These are phyloP conservation scores for Microascus cirrosus DNA, from an alignment of 2,329 filamentous ascomycete genomes.

Conservation along the genomic window DNA sequence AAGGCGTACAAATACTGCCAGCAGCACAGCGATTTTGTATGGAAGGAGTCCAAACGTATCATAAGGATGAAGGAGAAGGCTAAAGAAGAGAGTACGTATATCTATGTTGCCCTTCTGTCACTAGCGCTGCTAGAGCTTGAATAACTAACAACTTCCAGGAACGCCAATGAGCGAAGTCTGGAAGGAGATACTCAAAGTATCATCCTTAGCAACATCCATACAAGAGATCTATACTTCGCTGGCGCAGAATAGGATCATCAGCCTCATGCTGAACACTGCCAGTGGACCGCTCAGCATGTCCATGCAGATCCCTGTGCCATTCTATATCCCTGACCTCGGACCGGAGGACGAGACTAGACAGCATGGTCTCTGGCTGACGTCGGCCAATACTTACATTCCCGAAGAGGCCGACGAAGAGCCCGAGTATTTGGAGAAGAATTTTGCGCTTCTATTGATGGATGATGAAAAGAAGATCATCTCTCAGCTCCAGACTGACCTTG, in stretches of 20 bases:
- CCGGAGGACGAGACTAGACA: constrained; percentile 56
- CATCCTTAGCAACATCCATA: constrained; percentile 72
- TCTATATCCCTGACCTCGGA: constrained; percentile 64
- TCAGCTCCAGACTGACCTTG: constrained; percentile 65
- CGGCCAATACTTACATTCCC: constrained; percentile 62
- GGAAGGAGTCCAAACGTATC: constrained; percentile 80
- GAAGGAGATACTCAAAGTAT: constrained; percentile 59
- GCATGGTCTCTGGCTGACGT: constrained; percentile 76
- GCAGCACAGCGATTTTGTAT: constrained; percentile 79
- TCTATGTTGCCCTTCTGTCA: not conserved
- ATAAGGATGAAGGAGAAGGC: constrained; percentile 72
- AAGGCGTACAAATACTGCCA: constrained; percentile 91
- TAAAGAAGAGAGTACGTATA: constrained; percentile 50
- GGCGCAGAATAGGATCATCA: constrained; percentile 75
- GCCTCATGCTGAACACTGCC: constrained; percentile 60
- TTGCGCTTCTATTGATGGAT: constrained; percentile 73
- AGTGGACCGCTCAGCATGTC: constrained; percentile 49
- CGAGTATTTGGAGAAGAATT: constrained; percentile 69
- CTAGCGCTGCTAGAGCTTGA: not conserved
- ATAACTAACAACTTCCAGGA: constrained; percentile 17
- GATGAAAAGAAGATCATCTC: constrained; percentile 65
- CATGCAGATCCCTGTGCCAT: constrained; percentile 53
- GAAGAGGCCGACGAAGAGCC: constrained; percentile 58
- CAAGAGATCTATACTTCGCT: constrained; percentile 73
- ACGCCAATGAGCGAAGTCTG: constrained; percentile 56